Evolutionary conservation across 1,284 basidiomycete species (phyloP).

Genomic region (Paramarasmius palmivorus): DNA sequence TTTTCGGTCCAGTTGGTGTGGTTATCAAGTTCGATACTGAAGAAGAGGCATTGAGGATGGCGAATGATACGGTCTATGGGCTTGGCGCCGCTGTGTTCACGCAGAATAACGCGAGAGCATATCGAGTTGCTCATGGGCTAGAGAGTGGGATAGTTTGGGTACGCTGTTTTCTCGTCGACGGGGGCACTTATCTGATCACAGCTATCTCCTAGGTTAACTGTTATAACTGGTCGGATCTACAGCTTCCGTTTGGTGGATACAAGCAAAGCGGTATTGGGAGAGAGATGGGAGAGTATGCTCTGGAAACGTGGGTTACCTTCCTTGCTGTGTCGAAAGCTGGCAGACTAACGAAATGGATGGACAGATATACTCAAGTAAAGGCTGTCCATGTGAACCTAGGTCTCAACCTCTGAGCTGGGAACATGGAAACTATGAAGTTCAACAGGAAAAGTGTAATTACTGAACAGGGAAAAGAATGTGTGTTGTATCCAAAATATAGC

Average conservation of each 20-base stretch:
- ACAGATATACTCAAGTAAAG: constrained; percentile 10
- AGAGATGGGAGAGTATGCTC: constrained; percentile 83
- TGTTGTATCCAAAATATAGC: no score
- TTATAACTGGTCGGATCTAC: constrained; percentile 67
- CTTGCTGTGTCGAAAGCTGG: background rate
- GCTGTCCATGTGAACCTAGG: background rate
- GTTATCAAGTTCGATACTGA: constrained; percentile 76
- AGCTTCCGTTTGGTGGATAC: constrained; percentile 87
- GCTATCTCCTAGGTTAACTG: constrained; percentile 62
- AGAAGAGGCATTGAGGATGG: constrained; percentile 68
- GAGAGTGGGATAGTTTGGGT: constrained; percentile 76
- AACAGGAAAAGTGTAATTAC: no score
- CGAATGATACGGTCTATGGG: constrained; percentile 86
- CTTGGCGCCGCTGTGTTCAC: constrained; percentile 81
- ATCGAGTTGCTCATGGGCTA: constrained; percentile 67
- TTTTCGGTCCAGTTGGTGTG: constrained; percentile 84
- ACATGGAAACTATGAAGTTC: no score
- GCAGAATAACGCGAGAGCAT: constrained; percentile 63
- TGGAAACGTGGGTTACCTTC: constrained; percentile 52
- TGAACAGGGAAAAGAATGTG: no score
- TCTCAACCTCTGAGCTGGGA: background rate
- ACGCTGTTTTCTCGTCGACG: constrained; percentile 1
- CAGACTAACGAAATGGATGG: background rate
- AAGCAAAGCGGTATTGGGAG: constrained; percentile 86
- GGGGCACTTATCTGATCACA: background rate